Evolutionary conservation across 805 yeast genomes (phyloP).

Genomic region (Myxozyma kluyveri): DNA sequence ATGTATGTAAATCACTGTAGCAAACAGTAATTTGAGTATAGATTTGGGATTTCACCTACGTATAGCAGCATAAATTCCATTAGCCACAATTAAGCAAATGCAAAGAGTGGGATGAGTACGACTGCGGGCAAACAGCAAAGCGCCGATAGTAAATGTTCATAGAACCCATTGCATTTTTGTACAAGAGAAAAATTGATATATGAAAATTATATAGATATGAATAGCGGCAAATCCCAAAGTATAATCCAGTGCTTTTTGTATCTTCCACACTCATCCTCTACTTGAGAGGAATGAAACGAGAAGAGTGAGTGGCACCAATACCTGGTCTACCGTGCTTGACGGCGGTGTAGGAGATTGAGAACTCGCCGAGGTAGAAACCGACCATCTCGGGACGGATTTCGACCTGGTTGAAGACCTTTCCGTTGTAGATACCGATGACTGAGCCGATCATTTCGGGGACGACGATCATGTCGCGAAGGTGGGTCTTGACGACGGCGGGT

Average conservation of each 20-base stretch:
- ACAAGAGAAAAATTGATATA: too few species aligned
- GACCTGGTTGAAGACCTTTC: constrained; percentile 98
- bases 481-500: constrained; percentile 98
- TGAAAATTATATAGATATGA: too few species aligned
- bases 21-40: too few species aligned
- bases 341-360: constrained; percentile 99
- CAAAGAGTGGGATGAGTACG: too few species aligned
- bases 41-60: too few species aligned
- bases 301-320: constrained; percentile 55
- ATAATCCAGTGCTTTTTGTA: not conserved
- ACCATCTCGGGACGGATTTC: constrained; percentile 99
- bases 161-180: too few species aligned
- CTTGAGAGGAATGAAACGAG: constrained; percentile 35
- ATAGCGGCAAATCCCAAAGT: too few species aligned
- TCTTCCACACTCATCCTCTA: constrained; percentile 10
- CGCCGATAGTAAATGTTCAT: too few species aligned
- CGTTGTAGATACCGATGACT: constrained; percentile 98
- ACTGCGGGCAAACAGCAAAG: too few species aligned
- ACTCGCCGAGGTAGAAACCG: constrained; percentile 99
- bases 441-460: constrained; percentile 99
- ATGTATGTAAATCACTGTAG: too few species aligned
- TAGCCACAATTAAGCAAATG: too few species aligned
- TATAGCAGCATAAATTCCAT: too few species aligned
- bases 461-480: constrained; percentile 97
- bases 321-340: constrained; percentile 99